Evolutionary conservation across 2,329 filamentous ascomycete species (phyloP), one percentile per base, ranked within the genome.

Genomic region (Trichoderma cornu-damae): DNA sequence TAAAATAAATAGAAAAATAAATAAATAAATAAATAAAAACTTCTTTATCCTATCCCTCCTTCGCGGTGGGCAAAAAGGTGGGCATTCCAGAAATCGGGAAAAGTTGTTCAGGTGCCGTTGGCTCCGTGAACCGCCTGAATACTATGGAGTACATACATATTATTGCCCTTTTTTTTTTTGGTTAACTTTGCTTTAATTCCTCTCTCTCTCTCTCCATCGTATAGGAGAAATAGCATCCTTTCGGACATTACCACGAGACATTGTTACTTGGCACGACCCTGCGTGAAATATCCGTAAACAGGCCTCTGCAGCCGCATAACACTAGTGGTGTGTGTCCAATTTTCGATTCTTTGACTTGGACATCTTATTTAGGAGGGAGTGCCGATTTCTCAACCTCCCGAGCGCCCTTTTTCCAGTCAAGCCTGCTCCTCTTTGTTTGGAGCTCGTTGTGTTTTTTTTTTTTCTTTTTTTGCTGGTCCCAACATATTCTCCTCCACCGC

Each of bases 161-260:
- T 1, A 8, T 26, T n/a, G 22, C 14, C 4, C 16, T 44, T 30
- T 46, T 30, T n/a, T n/a, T n/a, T n/a, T n/a, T n/a, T n/a, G n/a
- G n/a, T n/a, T n/a, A n/a, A n/a, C n/a, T n/a, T n/a, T n/a, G n/a
- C n/a, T n/a, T n/a, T n/a, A n/a, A n/a, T n/a, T n/a, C n/a, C n/a
- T n/a, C n/a, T 18, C 8, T 16, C 18, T 30, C 7, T n/a, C 9
- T 22, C 20, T 20, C 12, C 22, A 42, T 42, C 9, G 30, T 28
- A 44, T 28, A 46, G 20, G 50, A 54, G 30, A 46, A 35, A 46
- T 44, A 24, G 9, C 11, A 26, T 46, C 30, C 30, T 28, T 54
- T 35, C 50, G 30, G 37, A 34, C 40, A 44, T 28, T 37, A 24
- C 30, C 40, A 34, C 28, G 50, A 54, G 40, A 54, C 50, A 28